Evolutionary conservation across 202 grass and related monocot genomes (phyloP), one percentile per base, ranked within the genome.

Genomic region (Panicum virgatum): DNA sequence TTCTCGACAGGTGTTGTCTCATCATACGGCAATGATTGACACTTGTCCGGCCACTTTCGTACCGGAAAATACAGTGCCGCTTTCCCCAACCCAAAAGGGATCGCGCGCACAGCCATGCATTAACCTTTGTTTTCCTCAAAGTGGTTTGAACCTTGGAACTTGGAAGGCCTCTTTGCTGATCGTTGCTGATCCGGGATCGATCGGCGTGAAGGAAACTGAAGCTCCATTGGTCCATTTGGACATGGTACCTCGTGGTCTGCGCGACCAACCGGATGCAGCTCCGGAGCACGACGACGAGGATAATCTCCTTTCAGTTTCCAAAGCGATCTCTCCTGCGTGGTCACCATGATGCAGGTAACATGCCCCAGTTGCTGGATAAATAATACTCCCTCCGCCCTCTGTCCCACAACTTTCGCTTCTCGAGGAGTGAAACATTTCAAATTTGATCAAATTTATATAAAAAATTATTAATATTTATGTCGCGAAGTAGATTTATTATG

Each of bases 1-100:
- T 68, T 67, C 67, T 46, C 56, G 83, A 83, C 88, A 86, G 79
- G 83, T 86, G 83, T 75, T 86, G 39, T 5, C 12, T 75, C 79
- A 79, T 89, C 51, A 82, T 74, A 82, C 11, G 67, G 20, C 79
- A 82, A 82, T 89, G 50, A 89, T 89, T 86, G 83, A 86, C 83
- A 90, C 52, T 75, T 83, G 74, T 75, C 79, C 67, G 82, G 39
- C 13, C 25, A 52, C 15, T 72, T 68, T 39, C 19, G 71, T 58
- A 38, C 66, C 25, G 0, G 14, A 48, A 54, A 57, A 16, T 43
- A 11, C 25, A 29, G 25, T 0, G 25, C 25, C 25, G 15, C 81
- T 75, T 88, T 83, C 26, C 26, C 60, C 66, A 43, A 4, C 64
- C 50, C 57, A 14, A 76, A 81, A 76, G 22, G 26, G 63, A 22